A percentile compares a stretch with the other conserved stretches of the same genome.
These are phyloP conservation scores for Collybia nuda DNA, from an alignment of 768 basidiomycete species.

Conservation along the genomic window DNA sequence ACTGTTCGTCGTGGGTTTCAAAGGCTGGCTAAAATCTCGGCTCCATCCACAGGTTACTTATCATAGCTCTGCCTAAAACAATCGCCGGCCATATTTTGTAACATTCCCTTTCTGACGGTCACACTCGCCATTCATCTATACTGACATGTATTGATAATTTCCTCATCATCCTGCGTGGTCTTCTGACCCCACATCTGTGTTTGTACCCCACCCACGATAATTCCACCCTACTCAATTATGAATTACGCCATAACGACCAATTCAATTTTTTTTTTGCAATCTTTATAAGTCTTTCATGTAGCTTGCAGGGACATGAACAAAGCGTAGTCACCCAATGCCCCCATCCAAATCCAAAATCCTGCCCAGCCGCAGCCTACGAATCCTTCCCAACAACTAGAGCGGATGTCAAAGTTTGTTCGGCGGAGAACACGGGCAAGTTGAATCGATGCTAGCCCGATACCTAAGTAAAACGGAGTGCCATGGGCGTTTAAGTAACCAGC, in stretches of 20 bases:
- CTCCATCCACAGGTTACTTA: constrained; percentile 27
- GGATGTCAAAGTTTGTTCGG: constrained; percentile 71
- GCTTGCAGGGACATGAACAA: constrained; percentile 23
- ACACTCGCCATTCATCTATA: not conserved
- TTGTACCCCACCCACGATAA: too few species aligned
- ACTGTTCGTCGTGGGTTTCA: constrained; percentile 70
- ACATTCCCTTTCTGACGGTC: not conserved
- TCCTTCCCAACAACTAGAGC: constrained; percentile 85
- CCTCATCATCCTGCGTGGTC: too few species aligned
- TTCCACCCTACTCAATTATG: not conserved
- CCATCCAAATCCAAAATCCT: constrained; percentile 87
- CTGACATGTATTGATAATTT: constrained; percentile 1
- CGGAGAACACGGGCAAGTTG: constrained; percentile 80
- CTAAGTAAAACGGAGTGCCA: constrained; percentile 76
- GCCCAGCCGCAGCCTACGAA: constrained; percentile 88
- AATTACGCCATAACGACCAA: constrained; percentile 1
- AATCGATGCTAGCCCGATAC: constrained; percentile 65
- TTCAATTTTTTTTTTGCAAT: not conserved
- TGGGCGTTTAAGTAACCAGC: constrained; percentile 83
- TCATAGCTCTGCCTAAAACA: constrained; percentile 18
- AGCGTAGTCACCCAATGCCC: constrained; percentile 69
- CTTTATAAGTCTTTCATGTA: not conserved
- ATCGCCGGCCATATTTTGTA: constrained; percentile 1
- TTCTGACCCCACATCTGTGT: too few species aligned
- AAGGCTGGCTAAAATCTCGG: constrained; percentile 71